Base-by-base conservation (phyloP, 2,329 filamentous ascomycete genomes). In the Uncinocarpus reesii region DNA sequence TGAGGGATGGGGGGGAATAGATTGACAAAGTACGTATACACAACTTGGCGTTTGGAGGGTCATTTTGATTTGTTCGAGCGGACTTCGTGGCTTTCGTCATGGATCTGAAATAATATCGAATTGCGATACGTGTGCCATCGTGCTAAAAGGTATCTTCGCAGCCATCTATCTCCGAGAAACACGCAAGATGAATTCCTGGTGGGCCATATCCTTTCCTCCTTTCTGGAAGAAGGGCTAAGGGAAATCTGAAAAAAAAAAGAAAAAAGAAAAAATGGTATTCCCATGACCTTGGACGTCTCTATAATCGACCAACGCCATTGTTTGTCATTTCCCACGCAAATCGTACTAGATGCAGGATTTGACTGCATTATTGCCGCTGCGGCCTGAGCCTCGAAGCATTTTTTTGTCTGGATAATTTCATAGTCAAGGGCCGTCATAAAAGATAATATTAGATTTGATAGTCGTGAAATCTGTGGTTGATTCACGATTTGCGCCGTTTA, bases 401-500 rank as follows among this genome's bases (percentile, higher is more conserved):
- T n/a, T n/a, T n/a, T n/a, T n/a, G n/a, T n/a, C n/a, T n/a, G n/a
- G n/a, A n/a, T n/a, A n/a, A n/a, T n/a, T n/a, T n/a, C n/a, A n/a
- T n/a, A n/a, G n/a, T n/a, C n/a, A n/a, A n/a, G n/a, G n/a, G n/a
- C n/a, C n/a, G n/a, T n/a, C n/a, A n/a, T n/a, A n/a, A n/a, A n/a
- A n/a, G n/a, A n/a, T n/a, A n/a, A n/a, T n/a, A n/a, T n/a, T n/a
- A n/a, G n/a, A n/a, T n/a, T n/a, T n/a, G n/a, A n/a, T n/a, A n/a
- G n/a, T 21, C 35, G 8, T 8, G 23, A 6, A 28, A 4, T 16
- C 24, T 10, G 24, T 29, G 10, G 20, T n/a, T 8, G 7, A 42
- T 36, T 62, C 49, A 65, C 37, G 56, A 57, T 50, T 59, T 62
- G 7, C 68, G 65, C 4, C 73, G 64, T 32, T 70, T 73, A n/a